Conservation (phyloP, 2,329 filamentous ascomycete species). For the Sclerotiophoma versabilis region DNA sequence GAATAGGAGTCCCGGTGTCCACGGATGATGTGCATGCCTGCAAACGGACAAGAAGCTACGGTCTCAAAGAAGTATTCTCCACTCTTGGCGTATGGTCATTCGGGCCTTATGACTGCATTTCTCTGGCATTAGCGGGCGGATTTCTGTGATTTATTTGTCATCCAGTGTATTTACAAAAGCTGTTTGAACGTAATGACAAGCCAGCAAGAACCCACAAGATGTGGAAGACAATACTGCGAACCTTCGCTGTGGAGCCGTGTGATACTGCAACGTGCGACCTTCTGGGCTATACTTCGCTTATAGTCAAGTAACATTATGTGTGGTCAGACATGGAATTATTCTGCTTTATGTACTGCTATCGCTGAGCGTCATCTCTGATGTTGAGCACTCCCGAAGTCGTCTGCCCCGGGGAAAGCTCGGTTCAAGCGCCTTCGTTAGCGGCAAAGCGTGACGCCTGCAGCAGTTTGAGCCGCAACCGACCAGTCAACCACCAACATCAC, state of each 20-base stretch:
- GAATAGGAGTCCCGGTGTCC: not conserved
- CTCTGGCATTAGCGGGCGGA: constrained; percentile 21
- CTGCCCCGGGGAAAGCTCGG: constrained; percentile 7
- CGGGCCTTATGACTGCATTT: constrained; percentile 7
- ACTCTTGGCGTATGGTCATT: constrained; percentile 5
- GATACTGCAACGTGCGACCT: not conserved
- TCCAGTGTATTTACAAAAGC: constrained; percentile 8
- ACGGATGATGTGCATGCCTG: constrained; percentile 3
- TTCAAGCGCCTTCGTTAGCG: constrained; percentile 6
- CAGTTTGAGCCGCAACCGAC: constrained; percentile 29
- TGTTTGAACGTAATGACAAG: constrained; percentile 7
- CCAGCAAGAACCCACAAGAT: not conserved
- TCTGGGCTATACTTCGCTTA: not conserved
- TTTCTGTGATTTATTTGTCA: not conserved
- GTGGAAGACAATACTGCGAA: not conserved
- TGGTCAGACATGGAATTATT: not conserved
- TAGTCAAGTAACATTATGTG: too few relatives aligned
- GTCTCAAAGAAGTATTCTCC: not conserved
- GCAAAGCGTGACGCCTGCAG: constrained; percentile 22
- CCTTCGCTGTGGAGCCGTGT: not conserved
- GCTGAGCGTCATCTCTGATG: not conserved
- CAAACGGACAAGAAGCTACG: constrained; percentile 17
- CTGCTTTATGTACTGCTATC: not conserved
- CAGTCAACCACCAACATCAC: constrained; percentile 22
- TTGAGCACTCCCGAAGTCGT: constrained; percentile 6